Percentiles rank a stretch among this genome's conserved stretches.
phyloP scores from a whole-genome alignment of 164 flowering plant species.

The Aristolochia fimbriata region DNA sequence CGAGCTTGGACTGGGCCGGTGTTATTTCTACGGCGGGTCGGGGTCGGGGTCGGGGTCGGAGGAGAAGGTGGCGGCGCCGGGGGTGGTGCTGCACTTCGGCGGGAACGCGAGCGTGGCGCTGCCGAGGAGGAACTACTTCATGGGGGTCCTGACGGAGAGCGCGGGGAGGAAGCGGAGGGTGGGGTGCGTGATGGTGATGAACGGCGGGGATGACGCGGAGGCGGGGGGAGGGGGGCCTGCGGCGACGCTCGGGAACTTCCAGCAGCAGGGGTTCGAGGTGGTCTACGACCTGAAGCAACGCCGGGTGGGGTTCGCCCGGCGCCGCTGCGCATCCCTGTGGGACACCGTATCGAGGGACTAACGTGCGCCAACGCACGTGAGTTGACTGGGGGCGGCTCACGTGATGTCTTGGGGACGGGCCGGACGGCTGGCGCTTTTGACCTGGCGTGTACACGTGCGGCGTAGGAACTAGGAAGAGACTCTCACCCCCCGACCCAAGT shows the following conservation, averaged over 20 bases:
- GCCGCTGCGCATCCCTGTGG: conserved; percentile 69
- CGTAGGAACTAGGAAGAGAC: too few relatives aligned
- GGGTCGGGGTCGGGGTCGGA: too few relatives aligned
- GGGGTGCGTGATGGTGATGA: conserved; percentile 83
- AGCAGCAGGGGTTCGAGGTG: conserved; percentile 96
- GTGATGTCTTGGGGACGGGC: too few relatives aligned
- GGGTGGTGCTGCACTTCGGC: conserved; percentile 46
- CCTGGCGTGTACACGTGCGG: too few relatives aligned
- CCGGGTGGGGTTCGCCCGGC: conserved; percentile 66
- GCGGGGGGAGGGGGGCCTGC: conserved; percentile 62
- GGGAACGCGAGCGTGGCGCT: conserved; percentile 66
- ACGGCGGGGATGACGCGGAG: conserved; percentile 62
- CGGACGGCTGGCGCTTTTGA: too few relatives aligned
- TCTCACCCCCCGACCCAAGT: too few relatives aligned
- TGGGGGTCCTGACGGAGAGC: conserved; percentile 36
- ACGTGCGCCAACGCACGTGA: conserved; percentile 7
- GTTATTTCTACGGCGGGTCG: conserved; percentile 31
- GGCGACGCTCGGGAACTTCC: conserved; percentile 73
- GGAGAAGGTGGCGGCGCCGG: conserved; percentile 28
- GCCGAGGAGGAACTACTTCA: conserved; percentile 67
- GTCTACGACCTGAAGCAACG: conserved; percentile 67
- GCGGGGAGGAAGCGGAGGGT: conserved; percentile 32
- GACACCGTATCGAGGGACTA: conserved; percentile 16
- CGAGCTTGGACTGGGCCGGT: conserved; percentile 62
- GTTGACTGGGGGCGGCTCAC: background rate